These are phyloP conservation scores for Tetrahymena thermophila DNA, from an alignment of 73 alveolate genomes.

Conservation along the genomic window DNA sequence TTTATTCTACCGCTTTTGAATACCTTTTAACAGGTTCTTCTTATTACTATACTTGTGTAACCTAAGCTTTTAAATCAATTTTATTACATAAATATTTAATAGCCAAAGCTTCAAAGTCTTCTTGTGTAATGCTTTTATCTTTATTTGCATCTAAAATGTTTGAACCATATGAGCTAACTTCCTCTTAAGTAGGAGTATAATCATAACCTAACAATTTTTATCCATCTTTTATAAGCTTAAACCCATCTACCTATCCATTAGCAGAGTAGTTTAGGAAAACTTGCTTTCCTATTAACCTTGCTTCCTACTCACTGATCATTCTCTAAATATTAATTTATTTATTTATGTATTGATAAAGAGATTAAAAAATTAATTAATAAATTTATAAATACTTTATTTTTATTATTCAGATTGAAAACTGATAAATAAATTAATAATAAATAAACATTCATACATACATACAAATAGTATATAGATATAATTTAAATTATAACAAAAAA, in stretches of 20 bases:
- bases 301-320: background rate
- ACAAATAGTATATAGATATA: no score
- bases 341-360: background rate
- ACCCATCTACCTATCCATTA: background rate
- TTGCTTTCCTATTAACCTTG: background rate
- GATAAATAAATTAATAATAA: no score
- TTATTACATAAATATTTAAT: constrained; percentile 7
- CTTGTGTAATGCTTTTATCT: constrained; percentile 15
- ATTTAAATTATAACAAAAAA: no score
- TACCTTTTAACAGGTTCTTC: constrained; percentile 21
- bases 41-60: constrained; percentile 9
- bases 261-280: background rate
- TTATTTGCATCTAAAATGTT: constrained; percentile 28
- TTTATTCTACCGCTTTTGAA: constrained; percentile 29
- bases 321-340: background rate
- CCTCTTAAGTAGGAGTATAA: background rate
- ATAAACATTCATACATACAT: no score
- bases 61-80: background rate
- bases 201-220: background rate
- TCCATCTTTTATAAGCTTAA: background rate
- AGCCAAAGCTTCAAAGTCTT: constrained; percentile 36
- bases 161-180: background rate
- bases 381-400: background rate
- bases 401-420: no score
- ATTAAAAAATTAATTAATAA: background rate